Percentiles rank a stretch among this genome's conserved stretches.
Evolutionary conservation across 495 filamentous ascomycete genomes (phyloP).

Genomic region (Aspergillus sclerotioniger): DNA sequence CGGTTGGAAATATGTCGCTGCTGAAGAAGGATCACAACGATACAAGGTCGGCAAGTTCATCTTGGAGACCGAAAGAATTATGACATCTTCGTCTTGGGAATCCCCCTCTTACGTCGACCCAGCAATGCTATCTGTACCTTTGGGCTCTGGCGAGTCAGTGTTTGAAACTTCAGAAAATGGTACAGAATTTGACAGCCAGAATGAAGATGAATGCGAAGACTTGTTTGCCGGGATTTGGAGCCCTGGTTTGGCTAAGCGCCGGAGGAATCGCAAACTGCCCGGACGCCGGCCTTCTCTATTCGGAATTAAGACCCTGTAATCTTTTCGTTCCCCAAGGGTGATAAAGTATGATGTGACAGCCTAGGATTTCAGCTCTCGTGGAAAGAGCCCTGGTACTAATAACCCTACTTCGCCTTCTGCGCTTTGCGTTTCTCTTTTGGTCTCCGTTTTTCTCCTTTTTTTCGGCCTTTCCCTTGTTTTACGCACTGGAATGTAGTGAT

Average conservation of each 20-base stretch:
- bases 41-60: conserved; percentile 98
- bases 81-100: conserved; percentile 67
- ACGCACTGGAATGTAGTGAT: too few species aligned
- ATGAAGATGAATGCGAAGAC: conserved; percentile 95
- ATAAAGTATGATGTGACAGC: too few species aligned
- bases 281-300: conserved; percentile 30
- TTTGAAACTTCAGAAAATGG: conserved; percentile 26
- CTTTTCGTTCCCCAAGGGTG: not conserved
- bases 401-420: too few species aligned
- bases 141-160: not conserved
- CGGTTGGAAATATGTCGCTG: conserved; percentile 93
- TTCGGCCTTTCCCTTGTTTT: too few species aligned
- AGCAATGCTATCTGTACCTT: not conserved
- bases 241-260: conserved; percentile 61
- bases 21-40: conserved; percentile 73
- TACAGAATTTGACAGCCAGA: conserved; percentile 81
- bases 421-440: too few species aligned
- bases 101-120: conserved; percentile 25
- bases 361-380: too few species aligned
- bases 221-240: conserved; percentile 88
- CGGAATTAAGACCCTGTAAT: conserved; percentile 17
- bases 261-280: conserved; percentile 52
- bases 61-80: conserved; percentile 78
- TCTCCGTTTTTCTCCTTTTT: too few species aligned
- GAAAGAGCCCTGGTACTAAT: too few species aligned